Conservation (phyloP, 2,329 filamentous ascomycete genomes). For the Stachybotrys chlorohalonatus region DNA sequence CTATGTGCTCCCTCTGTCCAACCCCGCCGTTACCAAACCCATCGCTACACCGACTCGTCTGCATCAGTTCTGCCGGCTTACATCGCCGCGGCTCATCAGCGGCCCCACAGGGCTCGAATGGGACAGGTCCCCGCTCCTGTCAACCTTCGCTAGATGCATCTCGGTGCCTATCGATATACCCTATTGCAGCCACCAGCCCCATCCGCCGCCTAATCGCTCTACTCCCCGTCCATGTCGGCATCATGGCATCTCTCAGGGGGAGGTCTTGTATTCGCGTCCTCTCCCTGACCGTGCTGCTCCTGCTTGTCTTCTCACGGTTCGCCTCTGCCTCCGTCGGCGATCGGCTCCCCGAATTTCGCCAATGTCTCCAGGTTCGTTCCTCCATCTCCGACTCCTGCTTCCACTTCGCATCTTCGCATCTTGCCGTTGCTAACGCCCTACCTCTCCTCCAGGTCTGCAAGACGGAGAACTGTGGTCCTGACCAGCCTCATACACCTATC, state of each 20-base stretch:
- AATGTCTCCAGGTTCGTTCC: conserved; percentile 68
- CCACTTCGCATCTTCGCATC: not conserved
- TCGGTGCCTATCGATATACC: not conserved
- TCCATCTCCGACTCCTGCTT: not conserved
- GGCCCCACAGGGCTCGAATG: too few relatives aligned
- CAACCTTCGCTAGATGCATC: too few relatives aligned
- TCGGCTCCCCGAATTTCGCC: conserved; percentile 72
- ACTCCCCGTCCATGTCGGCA: conserved; percentile 17
- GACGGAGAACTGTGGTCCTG: conserved; percentile 66
- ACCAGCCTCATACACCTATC: conserved; percentile 50
- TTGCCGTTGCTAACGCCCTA: conserved; percentile 4
- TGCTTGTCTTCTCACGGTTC: conserved; percentile 30
- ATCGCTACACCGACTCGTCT: too few relatives aligned
- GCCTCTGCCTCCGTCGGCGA: conserved; percentile 72
- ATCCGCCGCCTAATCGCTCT: conserved; percentile 1
- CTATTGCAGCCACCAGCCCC: conserved; percentile 14
- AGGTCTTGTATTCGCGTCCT: conserved; percentile 21
- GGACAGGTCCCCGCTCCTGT: too few relatives aligned
- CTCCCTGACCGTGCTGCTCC: conserved; percentile 21
- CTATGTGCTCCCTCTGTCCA: too few relatives aligned
- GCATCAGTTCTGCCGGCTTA: too few relatives aligned
- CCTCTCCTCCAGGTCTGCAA: conserved; percentile 57
- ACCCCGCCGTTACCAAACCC: too few relatives aligned
- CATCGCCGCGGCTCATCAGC: too few relatives aligned
- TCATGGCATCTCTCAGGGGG: conserved; percentile 22